Base-by-base conservation (phyloP, 2,329 filamentous ascomycete species). In the Pseudonectria foliicola region DNA sequence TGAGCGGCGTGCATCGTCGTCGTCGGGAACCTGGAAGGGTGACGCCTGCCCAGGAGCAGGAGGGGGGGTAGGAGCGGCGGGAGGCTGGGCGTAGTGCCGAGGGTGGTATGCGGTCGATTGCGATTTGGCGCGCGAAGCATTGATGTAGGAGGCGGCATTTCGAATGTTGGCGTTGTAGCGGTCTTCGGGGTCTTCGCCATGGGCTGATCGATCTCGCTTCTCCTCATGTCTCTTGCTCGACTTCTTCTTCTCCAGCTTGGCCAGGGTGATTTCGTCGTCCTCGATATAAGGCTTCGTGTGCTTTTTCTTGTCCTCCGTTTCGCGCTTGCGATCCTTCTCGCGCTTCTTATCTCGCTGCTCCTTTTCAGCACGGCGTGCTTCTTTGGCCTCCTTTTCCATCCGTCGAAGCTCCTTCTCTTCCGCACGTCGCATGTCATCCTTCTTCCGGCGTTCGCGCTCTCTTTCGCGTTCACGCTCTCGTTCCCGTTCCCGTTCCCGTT, bases 211-310 rank as follows among this genome's bases (percentile, higher is more conserved):
- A 39, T 62, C 59, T 14, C 55, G 53, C 44, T 55, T 53, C 40
- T 62, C 56, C 4, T 64, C 61, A 38, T 62, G 53, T 46, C 62
- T 63, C 41, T 59, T 64, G 46, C 54, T 59, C 26, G 55, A 55
- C 46, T 62, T 63, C 48, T 65, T 66, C 53, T 62, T 60, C 27
- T 62, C 57, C 0, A 54, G 44, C 43, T 54, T 57, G 34, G 46
- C 42, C 8, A 35, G 13, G 7, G 42, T 32, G 3, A 33, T 14
- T 2, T 59, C 55, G 11, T 50, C 55, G 2, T 44, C 38, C 38
- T 64, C 62, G n/a, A 59, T 54, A 26, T 63, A 63, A 5, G 54
- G 49, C 18, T 56, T 62, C 35, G 39, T 40, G 43, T 51, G 44
- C 29, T 52, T 52, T 46, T 55, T 59, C 53, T 64, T 65, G 11